Evolutionary conservation across 805 yeast species (phyloP), one percentile per base, ranked within the genome.

Genomic region (Kregervanrija fluxuum): DNA sequence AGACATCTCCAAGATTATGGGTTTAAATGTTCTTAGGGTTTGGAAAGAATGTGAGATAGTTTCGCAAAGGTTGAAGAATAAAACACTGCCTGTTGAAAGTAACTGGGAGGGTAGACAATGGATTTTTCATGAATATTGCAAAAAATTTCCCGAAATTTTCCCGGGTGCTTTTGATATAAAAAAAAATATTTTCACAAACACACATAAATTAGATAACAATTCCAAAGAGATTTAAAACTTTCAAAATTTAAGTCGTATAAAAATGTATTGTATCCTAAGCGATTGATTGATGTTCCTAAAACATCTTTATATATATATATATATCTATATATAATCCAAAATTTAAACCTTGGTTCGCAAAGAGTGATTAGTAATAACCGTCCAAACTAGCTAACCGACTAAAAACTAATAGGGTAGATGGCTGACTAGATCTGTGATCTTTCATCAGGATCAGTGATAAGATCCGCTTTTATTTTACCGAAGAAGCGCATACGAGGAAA

Each of bases 71-170:
- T 30, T 65, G 41, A 53, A 61, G 41, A 35, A 44, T 14, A 53
- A 48, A 8, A 33, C 37, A 8, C 36, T 31, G 32, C 50, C 51
- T 5, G 63, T 66, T 10, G 75, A 71, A 46, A 47, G 59, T 15
- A 67, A 69, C 37, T 73, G 76, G 76, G 53, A 59, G 3, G 67
- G 59, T 3, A 60, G 78, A 51, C 50, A 51, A 34, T 73, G 78
- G 77, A 52, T 54, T 5, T 69, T 70, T 45, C 61, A 59, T 40
- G 66, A 60, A 11, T 52, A 51, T 49, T 56, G 30, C 17, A 60
- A 53, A 41, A 57, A 50, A 4, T 64, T 67, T 43, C 73, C 73
- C 3, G 71, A 66, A 39, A 42, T 71, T 1, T 70, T 58, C 45
- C 68, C 69, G 4, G 55, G 55, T 5, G 47, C 55, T 6, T 43